Conservation (phyloP, 495 filamentous ascomycete genomes). For the Tuber brumale region DNA sequence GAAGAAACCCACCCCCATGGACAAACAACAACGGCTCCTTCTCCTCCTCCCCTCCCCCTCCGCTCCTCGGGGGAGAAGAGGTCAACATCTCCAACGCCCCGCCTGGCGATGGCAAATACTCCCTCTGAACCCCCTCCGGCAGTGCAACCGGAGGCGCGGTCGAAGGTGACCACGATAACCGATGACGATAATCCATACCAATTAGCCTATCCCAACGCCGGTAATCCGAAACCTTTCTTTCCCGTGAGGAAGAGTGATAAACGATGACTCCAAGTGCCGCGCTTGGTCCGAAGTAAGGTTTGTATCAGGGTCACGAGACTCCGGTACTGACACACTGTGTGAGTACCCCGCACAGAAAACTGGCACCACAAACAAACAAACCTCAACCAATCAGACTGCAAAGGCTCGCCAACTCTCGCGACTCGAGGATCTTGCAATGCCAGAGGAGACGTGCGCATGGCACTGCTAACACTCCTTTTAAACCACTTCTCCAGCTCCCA, state of each 20-base stretch:
- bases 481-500: neutral
- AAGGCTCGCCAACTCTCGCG: neutral
- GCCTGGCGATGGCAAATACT: constrained; percentile 14
- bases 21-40: constrained; percentile 19
- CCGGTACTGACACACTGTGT: neutral
- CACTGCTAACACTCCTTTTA: neutral
- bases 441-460: neutral
- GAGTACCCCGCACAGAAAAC: neutral
- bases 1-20: constrained; percentile 17
- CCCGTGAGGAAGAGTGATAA: neutral
- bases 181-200: neutral
- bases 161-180: neutral
- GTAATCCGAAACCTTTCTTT: neutral
- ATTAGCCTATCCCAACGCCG: neutral
- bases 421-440: neutral
- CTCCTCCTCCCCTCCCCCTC: neutral
- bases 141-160: neutral
- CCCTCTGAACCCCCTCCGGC: constrained; percentile 13
- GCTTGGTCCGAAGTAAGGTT: neutral
- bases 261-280: neutral
- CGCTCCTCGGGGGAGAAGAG: neutral
- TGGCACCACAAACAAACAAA: neutral
- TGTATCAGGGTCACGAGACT: neutral
- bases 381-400: neutral
- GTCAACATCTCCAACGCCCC: constrained; percentile 12